Evolutionary conservation across 2,329 filamentous ascomycete species (phyloP).

Genomic region (Chaetomium sp.): DNA sequence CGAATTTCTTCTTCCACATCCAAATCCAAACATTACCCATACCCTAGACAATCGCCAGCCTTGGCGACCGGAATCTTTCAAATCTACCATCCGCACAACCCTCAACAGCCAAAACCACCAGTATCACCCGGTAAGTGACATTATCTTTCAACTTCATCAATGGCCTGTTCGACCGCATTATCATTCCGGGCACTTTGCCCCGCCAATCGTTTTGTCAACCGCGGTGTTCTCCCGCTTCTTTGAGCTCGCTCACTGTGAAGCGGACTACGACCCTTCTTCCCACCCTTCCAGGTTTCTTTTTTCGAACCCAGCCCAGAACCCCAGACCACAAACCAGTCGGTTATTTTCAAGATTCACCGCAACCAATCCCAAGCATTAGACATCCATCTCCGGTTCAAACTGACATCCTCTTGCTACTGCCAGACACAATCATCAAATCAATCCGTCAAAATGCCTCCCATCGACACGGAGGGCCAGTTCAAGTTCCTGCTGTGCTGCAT

Average conservation of each 20-base stretch:
- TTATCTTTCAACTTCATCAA: background rate
- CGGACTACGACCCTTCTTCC: no score
- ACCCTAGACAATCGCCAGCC: no score
- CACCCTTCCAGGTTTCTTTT: no score
- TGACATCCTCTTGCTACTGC: background rate
- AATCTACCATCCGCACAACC: no score
- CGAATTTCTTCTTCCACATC: no score
- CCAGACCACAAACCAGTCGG: background rate
- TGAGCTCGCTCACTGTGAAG: no score
- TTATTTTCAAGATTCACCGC: background rate
- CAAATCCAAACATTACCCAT: no score
- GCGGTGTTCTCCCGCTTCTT: no score
- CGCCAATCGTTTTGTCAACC: no score
- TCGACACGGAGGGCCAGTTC: slow-evolving; percentile 50
- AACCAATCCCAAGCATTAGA: background rate
- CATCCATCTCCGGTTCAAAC: background rate
- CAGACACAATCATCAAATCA: background rate
- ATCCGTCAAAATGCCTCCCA: slow-evolving; percentile 41
- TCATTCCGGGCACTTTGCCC: background rate
- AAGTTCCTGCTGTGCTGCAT: slow-evolving; percentile 63
- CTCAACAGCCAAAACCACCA: no score
- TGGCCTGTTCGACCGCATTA: background rate
- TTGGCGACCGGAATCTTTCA: no score
- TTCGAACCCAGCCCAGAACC: no score
- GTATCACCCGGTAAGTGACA: background rate